Base-by-base conservation (phyloP, 768 basidiomycete genomes). In the Leccinum pellstonianum region DNA sequence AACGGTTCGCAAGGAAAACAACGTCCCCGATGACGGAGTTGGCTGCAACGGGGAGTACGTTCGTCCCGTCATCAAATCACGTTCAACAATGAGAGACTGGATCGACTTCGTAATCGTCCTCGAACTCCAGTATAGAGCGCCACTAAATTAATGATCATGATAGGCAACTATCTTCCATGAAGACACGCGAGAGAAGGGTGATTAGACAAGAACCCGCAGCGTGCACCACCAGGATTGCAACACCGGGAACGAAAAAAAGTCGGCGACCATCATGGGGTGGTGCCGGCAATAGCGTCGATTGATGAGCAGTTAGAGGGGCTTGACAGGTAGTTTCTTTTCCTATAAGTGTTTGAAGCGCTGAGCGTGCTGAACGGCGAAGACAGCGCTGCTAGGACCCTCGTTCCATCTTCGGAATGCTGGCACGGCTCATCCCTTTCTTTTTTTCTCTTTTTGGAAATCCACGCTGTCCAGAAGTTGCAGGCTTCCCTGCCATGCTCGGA, bases 11-110 rank as follows among this genome's bases (percentile, higher is more conserved):
- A 62, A 85, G 80, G 19, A 76, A 68, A 49, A 83, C 73, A 52
- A 84, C 65, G 57, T 85, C 84, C 4, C 84, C 83, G 0, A 82
- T 80, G 10, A 87, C 76, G 47, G 86, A 78, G 38, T 84, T 80
- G 50, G 79, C 79, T 11, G 84, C 83, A 25, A 80, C 71, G 10
- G 83, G 73, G 19, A 78, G 79, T 19, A 78, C 68, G 29, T 75
- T 75, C 46, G 79, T 75, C 11, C 78, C 77, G 62, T 84, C 79
- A 3, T 19, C 84, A 77, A 27, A 83, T 74, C 19, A 84, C 77
- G 47, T 52, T 85, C 80, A 1, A 85, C 81, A 19, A 85, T 81
- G 43, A 86, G 81, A 60, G 79, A 79, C 69, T 80, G 82, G 68
- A 84, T 82, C 1, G 79, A 80, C 25, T 77, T 76, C 79, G 83